Evolutionary conservation across 768 basidiomycete genomes (phyloP), one percentile per base, ranked within the genome.

Genomic region (Phlebiopsis flavidoalba): DNA sequence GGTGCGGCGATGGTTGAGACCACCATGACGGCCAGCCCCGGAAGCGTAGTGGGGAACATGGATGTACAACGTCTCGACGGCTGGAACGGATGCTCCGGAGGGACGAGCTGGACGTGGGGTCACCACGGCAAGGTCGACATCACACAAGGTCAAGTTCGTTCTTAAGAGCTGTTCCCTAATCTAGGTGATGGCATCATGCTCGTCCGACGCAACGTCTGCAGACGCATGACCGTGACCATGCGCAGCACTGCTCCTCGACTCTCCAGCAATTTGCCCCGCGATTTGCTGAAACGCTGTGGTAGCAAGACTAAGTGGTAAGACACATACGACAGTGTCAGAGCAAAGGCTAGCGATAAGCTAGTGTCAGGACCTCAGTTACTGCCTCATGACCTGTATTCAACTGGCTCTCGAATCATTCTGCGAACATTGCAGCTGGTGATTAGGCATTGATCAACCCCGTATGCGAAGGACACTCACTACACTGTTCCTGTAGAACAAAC

Each of bases 1-100:
- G 53, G 54, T 8, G 63, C 57, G 15, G 59, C 57, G 11, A 64
- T 24, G 8, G 61, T 63, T 11, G 52, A 54, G 36, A 65, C 62
- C 45, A 64, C 43, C 24, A 58, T 35, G 6, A 57, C 17, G 43
- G 46, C 22, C 10, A 53, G 37, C 1, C 49, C 12, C 46, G 49
- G 8, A 21, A 61, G 54, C 51, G 60, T 56, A 33, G 50, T 17
- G 22, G 43, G 11, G 48, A 57, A 45, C 45, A 53, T 33, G 26
- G 43, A 48, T 37, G 61, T 51, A 43, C 40, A 48, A 49, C 21
- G 48, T 55, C 57, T 36, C 24, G 19, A 49, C 24, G 14, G 8
- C 37, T 56, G 8, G 54, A 17, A n/a, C 1, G 36, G 37, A 19
- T 12, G 54, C 17, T 33, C 50, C 11, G 50, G 6, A 6, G 22